Base-by-base conservation (phyloP, 805 yeast genomes). In the Lachancea waltii region DNA sequence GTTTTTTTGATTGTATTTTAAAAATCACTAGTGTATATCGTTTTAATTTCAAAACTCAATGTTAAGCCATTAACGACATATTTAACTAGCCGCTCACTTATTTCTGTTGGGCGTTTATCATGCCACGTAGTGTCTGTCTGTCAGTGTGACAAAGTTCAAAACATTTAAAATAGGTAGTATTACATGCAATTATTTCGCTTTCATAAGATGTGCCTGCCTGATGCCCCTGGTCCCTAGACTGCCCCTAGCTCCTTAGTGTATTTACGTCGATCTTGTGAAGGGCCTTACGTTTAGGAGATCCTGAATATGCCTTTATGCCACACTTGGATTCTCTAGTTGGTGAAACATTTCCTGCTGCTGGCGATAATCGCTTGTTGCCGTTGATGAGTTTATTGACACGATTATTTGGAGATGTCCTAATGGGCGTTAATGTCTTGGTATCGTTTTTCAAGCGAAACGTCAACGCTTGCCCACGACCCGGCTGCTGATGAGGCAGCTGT, bases 361-460 rank as follows among this genome's bases (percentile, higher is more conserved):
- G 27, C 40, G 39, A 44, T 17, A 32, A 20, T 25, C 16, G 9
- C 5, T 17, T 14, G 10, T 20, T 17, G 19, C 58, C 57, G 29
- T 57, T 57, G 20, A 58, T 58, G 30, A 58, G 44, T 40, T 50
- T 56, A 45, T 54, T 58, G 2, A 58, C 63, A 38, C 61, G 50
- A 42, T 51, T 58, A 27, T 57, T 58, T 33, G 62, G 58, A 9
- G 62, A 54, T 3, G 52, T 54, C 30, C 49, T 54, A 4, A 57
- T 45, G 10, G 58, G 59, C 6, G 61, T 56, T 33, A 58, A 40
- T 8, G 50, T 49, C 35, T 54, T 54, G 23, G 51, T 51, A 35
- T 58, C 62, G 8, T 51, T 50, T 25, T 50, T 55, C 22, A 53
- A 38, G 28, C 58, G 60, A 45, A 58, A 59, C n/a, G 62, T 57